Evolutionary conservation across 305 asterid species (phyloP), one percentile per base, ranked within the genome.

Genomic region (Lippia alba): DNA sequence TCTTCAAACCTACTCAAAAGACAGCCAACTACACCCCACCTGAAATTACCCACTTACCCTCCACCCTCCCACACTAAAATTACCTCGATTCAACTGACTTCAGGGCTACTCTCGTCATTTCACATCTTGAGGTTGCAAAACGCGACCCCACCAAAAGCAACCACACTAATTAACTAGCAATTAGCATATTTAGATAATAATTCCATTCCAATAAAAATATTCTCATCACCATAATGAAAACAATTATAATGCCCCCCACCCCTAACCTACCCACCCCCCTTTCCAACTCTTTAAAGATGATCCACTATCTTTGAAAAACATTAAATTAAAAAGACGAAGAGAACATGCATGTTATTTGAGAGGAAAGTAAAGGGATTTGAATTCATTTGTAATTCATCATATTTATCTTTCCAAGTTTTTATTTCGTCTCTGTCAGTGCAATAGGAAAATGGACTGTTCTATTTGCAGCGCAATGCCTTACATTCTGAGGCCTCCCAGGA

Each of bases 381-480:
- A 6, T 56, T 19, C 68, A 41, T 46, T 9, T 20, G 14, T 20
- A 19, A 19, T 62, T 18, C 14, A 71, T 54, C 46, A 55, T 58
- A 4, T 51, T 70, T 0, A 66, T 67, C 14, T 70, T 56, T n/a
- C 54, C 61, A 12, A 61, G 56, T 46, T 0, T 50, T 41, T n/a
- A 33, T 36, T 41, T 15, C 17, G n/a, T 50, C 34, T 50, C 49
- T 68, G 54, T 4, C 0, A 59, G 48, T 12, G 64, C 32, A 49
- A 67, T 8, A 44, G 49, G 65, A 48, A 56, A 12, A 92, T 93
- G 97, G 98, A 93, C 71, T 91, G 98, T 64, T 91, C 92, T 3
- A 93, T 93, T 73, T 91, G 97, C 82, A 91, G 94, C 58, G 81
- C 91, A 30, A 72, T 93, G 91, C 97, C 96, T 3, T 87, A 83